Percentiles rank a stretch among this genome's conserved stretches.
Evolutionary conservation across 1,284 basidiomycete genomes (phyloP).

Genomic region (Entoloma clypeatum): DNA sequence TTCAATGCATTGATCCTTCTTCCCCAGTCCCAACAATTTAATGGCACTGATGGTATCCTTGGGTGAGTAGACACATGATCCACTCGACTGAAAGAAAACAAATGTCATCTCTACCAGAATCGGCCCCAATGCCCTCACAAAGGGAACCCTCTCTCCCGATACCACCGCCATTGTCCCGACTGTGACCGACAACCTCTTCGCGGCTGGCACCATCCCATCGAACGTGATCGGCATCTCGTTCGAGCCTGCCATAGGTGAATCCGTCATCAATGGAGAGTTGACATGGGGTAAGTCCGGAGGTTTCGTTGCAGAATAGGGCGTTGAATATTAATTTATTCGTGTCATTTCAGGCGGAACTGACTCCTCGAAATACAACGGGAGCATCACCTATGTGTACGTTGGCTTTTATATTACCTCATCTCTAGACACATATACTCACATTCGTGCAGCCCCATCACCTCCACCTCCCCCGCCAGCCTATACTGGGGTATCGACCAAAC

Average conservation of each 20-base stretch:
- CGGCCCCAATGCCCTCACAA: slow-evolving; percentile 48
- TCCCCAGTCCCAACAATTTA: slow-evolving; percentile 31
- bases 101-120: slow-evolving; percentile 28
- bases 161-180: slow-evolving; percentile 34
- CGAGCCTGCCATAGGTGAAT: slow-evolving; percentile 34
- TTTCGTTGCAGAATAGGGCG: not conserved
- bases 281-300: slow-evolving; percentile 37
- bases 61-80: slow-evolving; percentile 31
- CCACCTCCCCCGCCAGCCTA: slow-evolving; percentile 40
- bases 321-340: slow-evolving; percentile 12
- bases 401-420: slow-evolving; percentile 19
- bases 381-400: slow-evolving; percentile 44
- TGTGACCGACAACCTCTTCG: slow-evolving; percentile 48
- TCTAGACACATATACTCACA: not conserved
- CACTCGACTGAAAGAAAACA: slow-evolving; percentile 1
- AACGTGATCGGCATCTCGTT: slow-evolving; percentile 48
- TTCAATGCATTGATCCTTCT: not conserved
- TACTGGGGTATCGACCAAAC: slow-evolving; percentile 66
- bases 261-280: slow-evolving; percentile 38
- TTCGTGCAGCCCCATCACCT: slow-evolving; percentile 41
- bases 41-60: slow-evolving; percentile 50
- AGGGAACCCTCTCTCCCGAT: slow-evolving; percentile 34
- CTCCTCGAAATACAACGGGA: slow-evolving; percentile 42
- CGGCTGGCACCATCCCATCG: slow-evolving; percentile 32
- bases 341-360: slow-evolving; percentile 45